phyloP scores from a whole-genome alignment of 1,139 yeast species.

The Sugiyamaella novakii region DNA sequence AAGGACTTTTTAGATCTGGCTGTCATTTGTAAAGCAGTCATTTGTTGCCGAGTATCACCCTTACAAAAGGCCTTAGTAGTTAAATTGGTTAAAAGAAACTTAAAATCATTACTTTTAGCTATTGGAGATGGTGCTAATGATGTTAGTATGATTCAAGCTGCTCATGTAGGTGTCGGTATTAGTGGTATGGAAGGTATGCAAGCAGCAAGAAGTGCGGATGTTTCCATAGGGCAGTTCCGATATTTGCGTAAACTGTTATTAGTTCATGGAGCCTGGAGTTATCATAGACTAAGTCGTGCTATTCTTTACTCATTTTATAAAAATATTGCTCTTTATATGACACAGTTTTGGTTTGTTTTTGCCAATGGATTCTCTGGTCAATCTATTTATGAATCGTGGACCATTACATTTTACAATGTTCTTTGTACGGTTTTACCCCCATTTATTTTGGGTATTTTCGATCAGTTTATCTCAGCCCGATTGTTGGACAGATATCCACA shows the following conservation, averaged over 20 bases:
- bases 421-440: slow-evolving; percentile 95
- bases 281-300: slow-evolving; percentile 89
- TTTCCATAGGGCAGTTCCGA: slow-evolving; percentile 94
- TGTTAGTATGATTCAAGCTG: slow-evolving; percentile 98
- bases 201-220: slow-evolving; percentile 97
- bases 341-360: slow-evolving; percentile 97
- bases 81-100: slow-evolving; percentile 75
- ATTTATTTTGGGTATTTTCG: slow-evolving; percentile 93
- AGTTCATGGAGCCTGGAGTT: slow-evolving; percentile 98
- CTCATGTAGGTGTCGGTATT: slow-evolving; percentile 97
- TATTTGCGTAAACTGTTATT: slow-evolving; percentile 77
- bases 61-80: slow-evolving; percentile 96
- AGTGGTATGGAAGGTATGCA: slow-evolving; percentile 99
- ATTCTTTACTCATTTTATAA: slow-evolving; percentile 94
- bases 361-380: slow-evolving; percentile 93
- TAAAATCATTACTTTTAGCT: slow-evolving; percentile 78
- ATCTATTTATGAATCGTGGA: slow-evolving; percentile 96
- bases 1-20: slow-evolving; percentile 79
- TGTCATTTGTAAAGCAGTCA: slow-evolving; percentile 87
- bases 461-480: slow-evolving; percentile 91
- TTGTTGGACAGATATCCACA: slow-evolving; percentile 90
- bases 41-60: slow-evolving; percentile 97
- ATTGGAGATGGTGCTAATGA: slow-evolving; percentile 99
- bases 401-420: slow-evolving; percentile 94
- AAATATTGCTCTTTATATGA: slow-evolving; percentile 92